Conservation (phyloP, 345 rosid species). For the Syzygium jambos region DNA sequence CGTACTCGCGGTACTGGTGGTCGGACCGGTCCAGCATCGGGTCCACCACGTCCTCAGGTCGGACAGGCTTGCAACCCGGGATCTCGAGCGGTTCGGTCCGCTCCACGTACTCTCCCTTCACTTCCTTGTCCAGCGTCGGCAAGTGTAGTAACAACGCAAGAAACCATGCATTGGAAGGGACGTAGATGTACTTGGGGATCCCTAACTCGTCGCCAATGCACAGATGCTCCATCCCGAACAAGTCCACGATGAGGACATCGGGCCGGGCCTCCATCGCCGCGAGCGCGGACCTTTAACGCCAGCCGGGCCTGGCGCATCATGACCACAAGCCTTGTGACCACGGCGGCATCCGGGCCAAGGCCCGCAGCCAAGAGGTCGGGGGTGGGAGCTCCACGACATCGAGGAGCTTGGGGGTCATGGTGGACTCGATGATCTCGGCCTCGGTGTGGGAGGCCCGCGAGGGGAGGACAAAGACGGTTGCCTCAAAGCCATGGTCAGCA, state of each 20-base stretch:
- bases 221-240: conserved; percentile 31
- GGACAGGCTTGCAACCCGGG: conserved; percentile 48
- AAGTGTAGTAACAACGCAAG: conserved; percentile 20
- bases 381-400: conserved; percentile 24
- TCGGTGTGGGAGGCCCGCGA: conserved; percentile 11
- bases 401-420: conserved; percentile 5
- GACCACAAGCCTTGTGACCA: conserved; percentile 1
- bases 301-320: conserved; percentile 23
- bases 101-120: conserved; percentile 26
- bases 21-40: conserved; percentile 22
- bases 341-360: conserved; percentile 30
- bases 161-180: conserved; percentile 42
- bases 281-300: conserved; percentile 18
- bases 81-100: conserved; percentile 23
- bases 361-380: conserved; percentile 20
- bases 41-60: conserved; percentile 30
- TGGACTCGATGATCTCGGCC: conserved; percentile 12
- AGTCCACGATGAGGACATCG: conserved; percentile 35
- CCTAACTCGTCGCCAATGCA: conserved; percentile 26
- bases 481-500: conserved; percentile 14
- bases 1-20: conserved; percentile 8
- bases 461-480: conserved; percentile 27
- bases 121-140: background rate
- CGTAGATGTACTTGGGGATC: conserved; percentile 20
- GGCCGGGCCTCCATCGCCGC: conserved; percentile 21